A percentile compares a stretch with the other conserved stretches of the same genome.
Conservation (phyloP, 495 filamentous ascomycete genomes). For the Tuber calosporum region DNA sequence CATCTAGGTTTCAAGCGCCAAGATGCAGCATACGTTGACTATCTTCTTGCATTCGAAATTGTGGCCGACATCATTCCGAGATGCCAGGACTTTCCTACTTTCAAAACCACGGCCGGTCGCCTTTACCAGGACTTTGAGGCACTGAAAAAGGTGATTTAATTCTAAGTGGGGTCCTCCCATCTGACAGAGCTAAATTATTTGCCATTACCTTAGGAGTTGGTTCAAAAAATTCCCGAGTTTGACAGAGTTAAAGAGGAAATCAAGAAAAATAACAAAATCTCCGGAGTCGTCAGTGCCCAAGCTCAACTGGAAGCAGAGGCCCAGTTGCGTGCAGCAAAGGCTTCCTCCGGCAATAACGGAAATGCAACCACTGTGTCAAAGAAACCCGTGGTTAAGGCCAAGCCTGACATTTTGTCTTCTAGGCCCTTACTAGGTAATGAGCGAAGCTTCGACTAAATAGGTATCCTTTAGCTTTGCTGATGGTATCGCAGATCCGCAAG, state of each 20-base stretch:
- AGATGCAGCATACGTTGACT: constrained; percentile 67
- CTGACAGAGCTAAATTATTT: constrained; percentile 9
- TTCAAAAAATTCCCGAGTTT: constrained; percentile 47
- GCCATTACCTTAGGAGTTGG: constrained; percentile 38
- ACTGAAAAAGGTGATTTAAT: constrained; percentile 21
- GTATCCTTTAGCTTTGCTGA: constrained; percentile 16
- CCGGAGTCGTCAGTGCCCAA: constrained; percentile 28
- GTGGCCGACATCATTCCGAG: constrained; percentile 64
- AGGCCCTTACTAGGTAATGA: constrained; percentile 11
- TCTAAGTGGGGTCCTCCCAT: not conserved
- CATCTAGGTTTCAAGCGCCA: constrained; percentile 38
- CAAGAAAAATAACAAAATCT: constrained; percentile 35
- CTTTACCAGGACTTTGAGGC: constrained; percentile 20
- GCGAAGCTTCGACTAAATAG: not conserved
- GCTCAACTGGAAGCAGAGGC: constrained; percentile 30
- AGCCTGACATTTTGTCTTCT: constrained; percentile 28
- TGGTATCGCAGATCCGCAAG: constrained; percentile 16
- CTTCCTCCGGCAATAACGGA: constrained; percentile 3
- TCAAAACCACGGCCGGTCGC: constrained; percentile 45
- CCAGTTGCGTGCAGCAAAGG: constrained; percentile 12
- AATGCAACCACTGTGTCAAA: constrained; percentile 2
- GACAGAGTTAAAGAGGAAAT: constrained; percentile 60
- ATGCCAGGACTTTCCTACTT: constrained; percentile 57
- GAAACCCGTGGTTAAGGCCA: constrained; percentile 33
- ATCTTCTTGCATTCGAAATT: constrained; percentile 70